Base-by-base conservation (phyloP, 768 basidiomycete species). In the Mycena belliarum region DNA sequence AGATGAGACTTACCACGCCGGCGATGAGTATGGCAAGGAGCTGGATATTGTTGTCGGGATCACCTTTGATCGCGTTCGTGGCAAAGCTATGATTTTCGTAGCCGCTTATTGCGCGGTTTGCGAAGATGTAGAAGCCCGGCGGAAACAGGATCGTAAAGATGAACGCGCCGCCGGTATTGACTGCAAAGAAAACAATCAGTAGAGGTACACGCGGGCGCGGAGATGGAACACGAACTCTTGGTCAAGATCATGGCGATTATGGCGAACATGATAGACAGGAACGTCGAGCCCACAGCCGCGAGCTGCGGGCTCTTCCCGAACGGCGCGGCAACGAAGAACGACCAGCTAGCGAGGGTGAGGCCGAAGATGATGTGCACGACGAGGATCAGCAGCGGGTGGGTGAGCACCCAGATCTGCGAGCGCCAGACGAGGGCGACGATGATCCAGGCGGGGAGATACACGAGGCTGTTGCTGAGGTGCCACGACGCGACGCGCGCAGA, bases 361-460 rank as follows among this genome's bases (percentile, higher is more conserved):
- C 88, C 88, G 29, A 88, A 77, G 29, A 93, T 73, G 37, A 92
- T 69, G 64, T 92, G 86, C 20, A 90, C 71, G 32, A 78, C 75
- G 38, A 92, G 74, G 55, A 92, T 73, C 28, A 91, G 69, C 3
- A 81, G 83, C 18, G 75, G 76, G 60, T 79, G 84, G 1, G 88
- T 86, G 42, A 73, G 73, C 11, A 78, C 73, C 68, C 89, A 93
- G n/a, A 92, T 83, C 21, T 78, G 80, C 61, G 73, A 79, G 65
- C 83, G 83, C 87, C 89, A 92, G 29, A 80, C 73, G 32, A 89
- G 64, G 18, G 82, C 73, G 21, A 89, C 82, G 43, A 85, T 77
- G 44, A 91, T 73, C 90, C 91, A 93, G 1, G 86, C 87, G 1
- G 89, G 89, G 24, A 93, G 79, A 66, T 92, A 92, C 1, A 81